These are phyloP conservation scores for Dictyostelium citrinum DNA, from an alignment of 78 protist genomes.

Conservation along the genomic window DNA sequence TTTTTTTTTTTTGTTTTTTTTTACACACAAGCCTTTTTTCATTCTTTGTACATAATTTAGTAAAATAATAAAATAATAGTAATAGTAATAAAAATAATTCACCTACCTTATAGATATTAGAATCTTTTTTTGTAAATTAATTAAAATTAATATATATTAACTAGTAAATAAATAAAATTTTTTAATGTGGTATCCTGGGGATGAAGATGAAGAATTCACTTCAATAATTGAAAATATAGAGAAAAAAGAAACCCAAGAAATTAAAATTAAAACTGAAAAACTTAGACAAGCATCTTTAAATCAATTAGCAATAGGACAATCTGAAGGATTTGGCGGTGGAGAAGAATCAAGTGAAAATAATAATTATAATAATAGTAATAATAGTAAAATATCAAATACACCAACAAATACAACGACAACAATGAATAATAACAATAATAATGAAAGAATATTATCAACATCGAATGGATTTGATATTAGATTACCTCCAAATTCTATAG, in stretches of 20 bases:
- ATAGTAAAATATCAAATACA: neutral
- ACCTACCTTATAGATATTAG: too few species aligned
- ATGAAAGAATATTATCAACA: slow-evolving; percentile 6
- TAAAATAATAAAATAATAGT: too few species aligned
- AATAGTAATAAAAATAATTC: too few species aligned
- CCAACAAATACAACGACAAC: neutral
- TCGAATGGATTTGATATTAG: slow-evolving; percentile 35
- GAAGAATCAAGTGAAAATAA: neutral
- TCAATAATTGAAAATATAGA: slow-evolving; percentile 15
- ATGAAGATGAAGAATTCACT: slow-evolving; percentile 38
- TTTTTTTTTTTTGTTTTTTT: too few species aligned
- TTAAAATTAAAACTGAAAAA: slow-evolving; percentile 20
- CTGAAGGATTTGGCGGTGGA: neutral
- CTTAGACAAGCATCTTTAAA: slow-evolving; percentile 12
- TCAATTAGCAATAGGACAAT: neutral
- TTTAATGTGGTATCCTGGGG: slow-evolving; percentile 14
- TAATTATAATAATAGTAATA: neutral
- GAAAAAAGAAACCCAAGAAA: slow-evolving; percentile 42
- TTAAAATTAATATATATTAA: neutral
- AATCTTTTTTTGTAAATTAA: neutral
- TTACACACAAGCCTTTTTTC: neutral
- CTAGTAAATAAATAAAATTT: neutral
- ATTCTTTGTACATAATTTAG: neutral
- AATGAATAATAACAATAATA: slow-evolving; percentile 17
- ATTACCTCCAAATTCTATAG: slow-evolving; percentile 9